phyloP scores from a whole-genome alignment of 306 rosid genomes.

The Argentina anserina region DNA sequence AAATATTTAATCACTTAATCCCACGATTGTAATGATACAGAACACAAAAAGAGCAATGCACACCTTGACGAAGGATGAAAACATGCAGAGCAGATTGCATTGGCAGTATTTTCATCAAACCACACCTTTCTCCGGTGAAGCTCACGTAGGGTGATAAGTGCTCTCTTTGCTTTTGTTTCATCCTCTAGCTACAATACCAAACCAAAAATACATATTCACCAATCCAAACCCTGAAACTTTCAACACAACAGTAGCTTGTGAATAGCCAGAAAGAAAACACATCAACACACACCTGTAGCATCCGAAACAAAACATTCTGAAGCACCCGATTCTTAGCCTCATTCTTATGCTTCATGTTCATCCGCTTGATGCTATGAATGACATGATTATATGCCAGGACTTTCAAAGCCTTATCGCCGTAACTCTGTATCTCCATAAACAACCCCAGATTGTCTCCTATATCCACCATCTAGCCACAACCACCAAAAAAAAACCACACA shows the following conservation, averaged over 20 bases:
- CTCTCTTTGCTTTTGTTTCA: constrained; percentile 66
- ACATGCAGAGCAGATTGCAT: constrained; percentile 80
- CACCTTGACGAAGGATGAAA: constrained; percentile 77
- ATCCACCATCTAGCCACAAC: constrained; percentile 46
- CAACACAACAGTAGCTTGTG: not conserved
- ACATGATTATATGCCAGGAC: constrained; percentile 62
- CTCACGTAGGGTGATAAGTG: constrained; percentile 64
- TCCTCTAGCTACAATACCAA: constrained; percentile 57
- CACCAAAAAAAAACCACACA: not conserved
- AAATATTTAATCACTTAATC: constrained; percentile 3
- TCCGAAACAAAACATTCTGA: constrained; percentile 60
- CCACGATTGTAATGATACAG: not conserved
- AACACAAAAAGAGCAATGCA: not conserved
- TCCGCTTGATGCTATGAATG: constrained; percentile 62
- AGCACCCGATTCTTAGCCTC: constrained; percentile 72
- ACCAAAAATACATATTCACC: not conserved
- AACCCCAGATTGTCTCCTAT: constrained; percentile 52
- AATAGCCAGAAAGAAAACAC: not conserved
- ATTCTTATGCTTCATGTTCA: constrained; percentile 75
- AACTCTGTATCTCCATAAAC: constrained; percentile 83
- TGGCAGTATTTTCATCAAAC: constrained; percentile 87
- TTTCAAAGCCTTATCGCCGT: constrained; percentile 52
- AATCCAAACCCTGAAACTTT: constrained; percentile 7
- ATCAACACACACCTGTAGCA: constrained; percentile 55
- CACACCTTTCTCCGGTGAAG: constrained; percentile 74